These are phyloP conservation scores for Vickermania spadyakhi DNA, from an alignment of 208 protist genomes.

Conservation along the genomic window DNA sequence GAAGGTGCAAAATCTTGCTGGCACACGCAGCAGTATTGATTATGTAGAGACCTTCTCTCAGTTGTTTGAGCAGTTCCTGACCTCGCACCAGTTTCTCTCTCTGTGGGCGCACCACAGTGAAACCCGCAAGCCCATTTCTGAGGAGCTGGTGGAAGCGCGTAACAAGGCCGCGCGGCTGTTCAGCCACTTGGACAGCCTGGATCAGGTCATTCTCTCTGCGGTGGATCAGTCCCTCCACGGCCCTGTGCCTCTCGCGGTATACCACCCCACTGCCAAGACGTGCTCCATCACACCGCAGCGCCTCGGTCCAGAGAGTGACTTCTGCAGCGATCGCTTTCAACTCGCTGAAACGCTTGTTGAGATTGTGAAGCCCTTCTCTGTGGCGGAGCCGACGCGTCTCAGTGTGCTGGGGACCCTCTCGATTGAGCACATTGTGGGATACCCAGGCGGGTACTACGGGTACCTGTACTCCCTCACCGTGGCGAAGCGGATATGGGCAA, in stretches of 20 bases:
- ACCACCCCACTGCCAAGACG: constrained; percentile 65
- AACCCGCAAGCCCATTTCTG: constrained; percentile 82
- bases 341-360: constrained; percentile 74
- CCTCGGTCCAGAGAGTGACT: constrained; percentile 55
- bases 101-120: constrained; percentile 83
- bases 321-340: constrained; percentile 64
- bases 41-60: constrained; percentile 93
- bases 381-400: constrained; percentile 57
- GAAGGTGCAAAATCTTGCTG: constrained; percentile 86
- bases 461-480: constrained; percentile 89
- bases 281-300: constrained; percentile 39
- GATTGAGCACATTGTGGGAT: constrained; percentile 86
- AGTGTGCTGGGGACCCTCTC: constrained; percentile 71
- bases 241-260: constrained; percentile 80
- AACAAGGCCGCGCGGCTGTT: constrained; percentile 85
- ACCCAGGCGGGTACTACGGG: constrained; percentile 89
- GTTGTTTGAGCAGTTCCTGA: constrained; percentile 90
- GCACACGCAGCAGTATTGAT: constrained; percentile 88
- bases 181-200: constrained; percentile 76
- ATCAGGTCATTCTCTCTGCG: constrained; percentile 80
- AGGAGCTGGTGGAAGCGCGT: constrained; percentile 80
- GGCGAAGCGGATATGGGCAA: constrained; percentile 82
- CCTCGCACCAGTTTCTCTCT: constrained; percentile 84
- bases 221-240: constrained; percentile 86
- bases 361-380: constrained; percentile 64